A percentile compares a stretch with the other conserved stretches of the same genome.
Conservation (phyloP, 2,329 filamentous ascomycete genomes). For the Stagonosporopsis chrysanthemi region DNA sequence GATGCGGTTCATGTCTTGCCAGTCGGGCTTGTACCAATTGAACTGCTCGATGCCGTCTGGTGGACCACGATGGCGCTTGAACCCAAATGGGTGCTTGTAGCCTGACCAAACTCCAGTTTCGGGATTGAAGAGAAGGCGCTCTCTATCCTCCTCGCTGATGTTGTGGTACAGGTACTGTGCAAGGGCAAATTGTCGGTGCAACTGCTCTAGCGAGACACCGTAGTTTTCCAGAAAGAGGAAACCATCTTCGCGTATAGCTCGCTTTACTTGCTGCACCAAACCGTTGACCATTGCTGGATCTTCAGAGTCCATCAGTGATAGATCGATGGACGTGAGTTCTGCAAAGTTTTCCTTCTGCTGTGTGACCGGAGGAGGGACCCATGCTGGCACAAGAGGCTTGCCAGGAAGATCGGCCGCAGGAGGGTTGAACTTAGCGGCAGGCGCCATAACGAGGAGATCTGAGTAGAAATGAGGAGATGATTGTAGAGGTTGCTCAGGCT, state of each 20-base stretch:
- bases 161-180: conserved; percentile 61
- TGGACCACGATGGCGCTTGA: conserved; percentile 53
- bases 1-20: conserved; percentile 53
- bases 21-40: conserved; percentile 61
- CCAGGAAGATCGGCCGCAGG: conserved; percentile 30
- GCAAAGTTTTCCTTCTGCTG: conserved; percentile 54
- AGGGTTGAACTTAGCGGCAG: conserved; percentile 29
- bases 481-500: not conserved
- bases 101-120: conserved; percentile 60
- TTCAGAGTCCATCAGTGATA: conserved; percentile 42
- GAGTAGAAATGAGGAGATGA: not conserved
- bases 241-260: conserved; percentile 44
- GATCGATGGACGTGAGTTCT: conserved; percentile 41
- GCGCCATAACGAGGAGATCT: conserved; percentile 24
- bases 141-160: conserved; percentile 59
- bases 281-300: conserved; percentile 50
- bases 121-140: conserved; percentile 57
- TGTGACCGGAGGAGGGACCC: conserved; percentile 55
- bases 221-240: conserved; percentile 59
- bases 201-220: conserved; percentile 55
- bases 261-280: conserved; percentile 52
- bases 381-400: conserved; percentile 33
- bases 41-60: conserved; percentile 63
- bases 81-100: conserved; percentile 59
- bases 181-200: conserved; percentile 60